phyloP scores from a whole-genome alignment of 495 filamentous ascomycete species.

The Podospora didyma region DNA sequence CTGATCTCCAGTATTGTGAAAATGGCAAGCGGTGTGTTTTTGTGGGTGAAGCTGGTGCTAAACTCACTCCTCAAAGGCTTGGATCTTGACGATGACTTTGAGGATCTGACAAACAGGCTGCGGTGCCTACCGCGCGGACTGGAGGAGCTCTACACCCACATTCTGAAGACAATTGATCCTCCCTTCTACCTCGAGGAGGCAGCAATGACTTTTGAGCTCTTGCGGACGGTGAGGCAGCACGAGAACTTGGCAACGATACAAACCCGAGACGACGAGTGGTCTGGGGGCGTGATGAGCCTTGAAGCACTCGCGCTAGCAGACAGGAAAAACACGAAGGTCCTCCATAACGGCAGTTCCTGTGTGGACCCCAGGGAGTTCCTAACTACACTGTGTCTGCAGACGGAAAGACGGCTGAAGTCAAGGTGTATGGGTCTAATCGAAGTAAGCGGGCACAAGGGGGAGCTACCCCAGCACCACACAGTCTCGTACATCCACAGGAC shows the following conservation, averaged over 20 bases:
- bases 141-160: not conserved
- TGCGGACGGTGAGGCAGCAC: not conserved
- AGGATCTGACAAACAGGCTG: not conserved
- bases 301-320: not conserved
- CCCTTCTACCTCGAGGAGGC: not conserved
- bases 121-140: not conserved
- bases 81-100: not conserved
- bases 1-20: not conserved
- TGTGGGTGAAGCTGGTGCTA: not conserved
- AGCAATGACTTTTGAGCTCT: not conserved
- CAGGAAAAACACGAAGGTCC: not conserved
- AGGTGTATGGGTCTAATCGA: not conserved
- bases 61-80: not conserved
- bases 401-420: not conserved
- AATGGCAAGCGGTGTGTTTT: not conserved
- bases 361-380: not conserved
- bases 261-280: not conserved
- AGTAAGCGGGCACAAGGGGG: not conserved
- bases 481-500: not conserved
- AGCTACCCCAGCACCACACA: not conserved
- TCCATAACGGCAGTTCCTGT: not conserved
- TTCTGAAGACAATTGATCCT: not conserved
- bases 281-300: not conserved
- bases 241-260: not conserved
- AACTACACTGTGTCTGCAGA: not conserved